phyloP scores from a whole-genome alignment of 768 basidiomycete genomes.

The Mrakia gelida region DNA sequence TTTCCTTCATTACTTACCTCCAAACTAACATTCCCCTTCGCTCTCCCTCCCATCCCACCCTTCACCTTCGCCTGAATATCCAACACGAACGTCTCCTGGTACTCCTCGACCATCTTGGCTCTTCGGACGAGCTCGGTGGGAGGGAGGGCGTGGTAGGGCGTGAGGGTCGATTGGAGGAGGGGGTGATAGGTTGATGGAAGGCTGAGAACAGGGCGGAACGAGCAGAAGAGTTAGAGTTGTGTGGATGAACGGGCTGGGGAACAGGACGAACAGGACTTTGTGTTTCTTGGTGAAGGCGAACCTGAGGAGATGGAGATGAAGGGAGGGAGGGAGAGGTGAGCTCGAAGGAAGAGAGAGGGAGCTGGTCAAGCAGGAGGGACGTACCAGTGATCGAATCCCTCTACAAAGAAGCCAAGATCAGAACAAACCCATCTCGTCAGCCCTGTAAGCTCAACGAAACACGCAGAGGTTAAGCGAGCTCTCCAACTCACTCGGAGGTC shows the following conservation, averaged over 20 bases:
- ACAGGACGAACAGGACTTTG: constrained; percentile 8
- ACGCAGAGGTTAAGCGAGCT: no score
- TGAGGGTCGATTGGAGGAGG: neutral
- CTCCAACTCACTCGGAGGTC: neutral
- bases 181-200: constrained; percentile 3
- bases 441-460: no score
- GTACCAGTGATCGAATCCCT: neutral
- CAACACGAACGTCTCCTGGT: neutral
- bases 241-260: no score
- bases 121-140: neutral
- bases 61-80: neutral
- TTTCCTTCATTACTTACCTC: neutral
- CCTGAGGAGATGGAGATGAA: neutral
- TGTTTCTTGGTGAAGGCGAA: constrained; percentile 12
- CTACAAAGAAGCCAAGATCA: neutral
- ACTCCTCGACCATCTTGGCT: constrained; percentile 4
- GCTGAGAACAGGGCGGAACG: neutral
- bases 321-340: neutral
- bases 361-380: neutral
- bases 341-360: neutral
- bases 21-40: neutral
- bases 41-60: neutral
- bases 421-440: no score
- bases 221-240: no score
- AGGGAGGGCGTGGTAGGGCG: neutral